Evolutionary conservation across 2,329 filamentous ascomycete genomes (phyloP), one percentile per base, ranked within the genome.

Genomic region (Penicillium verrucosum): DNA sequence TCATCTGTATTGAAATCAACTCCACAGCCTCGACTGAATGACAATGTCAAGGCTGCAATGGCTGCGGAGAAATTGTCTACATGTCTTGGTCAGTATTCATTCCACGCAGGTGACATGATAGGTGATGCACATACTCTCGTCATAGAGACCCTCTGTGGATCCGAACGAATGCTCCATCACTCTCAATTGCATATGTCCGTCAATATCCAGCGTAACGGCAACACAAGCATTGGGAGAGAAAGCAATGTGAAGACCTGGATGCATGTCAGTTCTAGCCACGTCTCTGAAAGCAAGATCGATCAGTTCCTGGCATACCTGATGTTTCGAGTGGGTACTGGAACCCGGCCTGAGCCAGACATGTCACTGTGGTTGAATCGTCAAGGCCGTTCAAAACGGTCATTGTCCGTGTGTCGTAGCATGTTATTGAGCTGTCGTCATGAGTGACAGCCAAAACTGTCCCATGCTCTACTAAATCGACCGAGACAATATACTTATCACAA

Each of bases 361-460:
- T 85, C 32, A 95, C 84, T 44, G 80, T 85, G 42, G 85, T 82
- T 8, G 84, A 75, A 64, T 89, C 87, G 29, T 82, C 80, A 54
- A 88, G 82, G 5, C 83, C 81, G 60, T 84, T 86, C 0, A 92
- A 78, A 51, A 87, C 81, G 5, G 85, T 80, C 82, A 96, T 88
- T 0, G 85, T 89, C 46, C 83, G 80, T 11, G 91, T 84, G 67
- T 95, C 89, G 54, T 90, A 85, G 72, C 93, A 90, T 64, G 94
- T 87, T 4, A 95, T 80, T 0, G 86, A 88, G 11, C 92, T 90
- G 69, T 96, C 92, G 59, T 89, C 89, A 65, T 90, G 90, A 27
- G 83, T 82, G 57, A 96, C 79, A 30, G 88, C 86, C 2, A 96
- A 61, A 2, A 89, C 80, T 57, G 85, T 90, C 47, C 89, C 88